These are phyloP conservation scores for Geotrichum cucujoidarum DNA, from an alignment of 1,139 yeast genomes.

Conservation along the genomic window DNA sequence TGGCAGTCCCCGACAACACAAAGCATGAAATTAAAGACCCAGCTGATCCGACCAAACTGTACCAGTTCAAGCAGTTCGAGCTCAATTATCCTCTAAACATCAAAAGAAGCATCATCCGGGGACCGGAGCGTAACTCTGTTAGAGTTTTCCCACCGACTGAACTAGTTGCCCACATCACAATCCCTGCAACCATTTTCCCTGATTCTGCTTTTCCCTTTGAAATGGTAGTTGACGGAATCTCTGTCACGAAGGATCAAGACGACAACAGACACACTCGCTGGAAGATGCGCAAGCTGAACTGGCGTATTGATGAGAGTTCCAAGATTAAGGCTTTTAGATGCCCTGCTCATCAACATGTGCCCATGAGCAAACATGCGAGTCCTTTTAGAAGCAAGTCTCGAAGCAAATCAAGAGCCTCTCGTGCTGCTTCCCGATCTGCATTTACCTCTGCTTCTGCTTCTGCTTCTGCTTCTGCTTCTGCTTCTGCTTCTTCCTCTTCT, in stretches of 20 bases:
- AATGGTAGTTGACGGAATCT: conserved; percentile 72
- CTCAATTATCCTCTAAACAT: conserved; percentile 54
- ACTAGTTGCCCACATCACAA: conserved; percentile 75
- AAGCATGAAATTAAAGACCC: conserved; percentile 5
- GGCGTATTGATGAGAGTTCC: conserved; percentile 85
- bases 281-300: conserved; percentile 84
- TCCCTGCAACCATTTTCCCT: conserved; percentile 88
- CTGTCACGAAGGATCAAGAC: conserved; percentile 37
- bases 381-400: conserved; percentile 1
- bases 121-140: conserved; percentile 79
- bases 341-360: conserved; percentile 18
- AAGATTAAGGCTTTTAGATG: conserved; percentile 47
- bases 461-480: not conserved
- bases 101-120: conserved; percentile 70
- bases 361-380: conserved; percentile 1
- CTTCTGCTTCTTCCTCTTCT: conserved; percentile 19
- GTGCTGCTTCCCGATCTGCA: not conserved
- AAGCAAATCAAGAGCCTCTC: not conserved
- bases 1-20: conserved; percentile 43
- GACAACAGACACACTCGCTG: conserved; percentile 54
- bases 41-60: not conserved
- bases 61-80: conserved; percentile 3
- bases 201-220: conserved; percentile 81
- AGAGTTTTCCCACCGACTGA: conserved; percentile 95
- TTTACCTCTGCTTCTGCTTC: not conserved